Conservation (phyloP, 2,329 filamentous ascomycete species). For the Lasiodiplodia sp. region DNA sequence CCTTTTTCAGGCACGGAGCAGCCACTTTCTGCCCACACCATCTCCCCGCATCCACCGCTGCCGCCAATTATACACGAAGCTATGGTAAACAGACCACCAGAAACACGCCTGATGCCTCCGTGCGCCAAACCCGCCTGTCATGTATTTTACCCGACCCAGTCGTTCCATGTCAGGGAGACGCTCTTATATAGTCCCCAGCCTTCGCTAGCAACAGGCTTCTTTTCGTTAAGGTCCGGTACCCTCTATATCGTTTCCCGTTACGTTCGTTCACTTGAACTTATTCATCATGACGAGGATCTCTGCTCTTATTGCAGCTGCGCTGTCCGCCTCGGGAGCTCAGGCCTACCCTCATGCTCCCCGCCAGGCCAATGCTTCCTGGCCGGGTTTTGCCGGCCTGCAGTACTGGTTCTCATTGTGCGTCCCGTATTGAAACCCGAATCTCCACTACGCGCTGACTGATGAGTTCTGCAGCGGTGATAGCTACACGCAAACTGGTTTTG, state of each 20-base stretch:
- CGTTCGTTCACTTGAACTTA: neutral
- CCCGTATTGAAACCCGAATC: neutral
- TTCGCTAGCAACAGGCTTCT: neutral
- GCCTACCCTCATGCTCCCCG: constrained; percentile 11
- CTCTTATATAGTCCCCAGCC: constrained; percentile 2
- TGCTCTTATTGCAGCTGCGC: constrained; percentile 18
- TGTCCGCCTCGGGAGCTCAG: constrained; percentile 20
- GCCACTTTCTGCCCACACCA: constrained; percentile 8
- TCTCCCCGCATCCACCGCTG: constrained; percentile 17
- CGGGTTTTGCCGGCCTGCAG: constrained; percentile 32
- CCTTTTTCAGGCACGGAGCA: constrained; percentile 26
- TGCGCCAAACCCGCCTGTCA: constrained; percentile 1
- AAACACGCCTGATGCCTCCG: constrained; percentile 19
- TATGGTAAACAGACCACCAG: neutral
- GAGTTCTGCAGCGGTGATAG: constrained; percentile 60
- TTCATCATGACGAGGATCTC: constrained; percentile 22
- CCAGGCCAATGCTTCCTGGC: constrained; percentile 27
- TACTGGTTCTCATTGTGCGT: constrained; percentile 39
- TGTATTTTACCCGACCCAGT: constrained; percentile 20
- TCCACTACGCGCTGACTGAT: neutral
- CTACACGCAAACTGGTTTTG: constrained; percentile 67
- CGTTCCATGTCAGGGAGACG: neutral
- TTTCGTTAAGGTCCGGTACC: neutral
- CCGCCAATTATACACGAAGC: constrained; percentile 1
- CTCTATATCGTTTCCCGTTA: neutral